A percentile compares a stretch with the other conserved stretches of the same genome.
phyloP scores from a whole-genome alignment of 495 filamentous ascomycete genomes.

The Staphylotrichum longicolle region DNA sequence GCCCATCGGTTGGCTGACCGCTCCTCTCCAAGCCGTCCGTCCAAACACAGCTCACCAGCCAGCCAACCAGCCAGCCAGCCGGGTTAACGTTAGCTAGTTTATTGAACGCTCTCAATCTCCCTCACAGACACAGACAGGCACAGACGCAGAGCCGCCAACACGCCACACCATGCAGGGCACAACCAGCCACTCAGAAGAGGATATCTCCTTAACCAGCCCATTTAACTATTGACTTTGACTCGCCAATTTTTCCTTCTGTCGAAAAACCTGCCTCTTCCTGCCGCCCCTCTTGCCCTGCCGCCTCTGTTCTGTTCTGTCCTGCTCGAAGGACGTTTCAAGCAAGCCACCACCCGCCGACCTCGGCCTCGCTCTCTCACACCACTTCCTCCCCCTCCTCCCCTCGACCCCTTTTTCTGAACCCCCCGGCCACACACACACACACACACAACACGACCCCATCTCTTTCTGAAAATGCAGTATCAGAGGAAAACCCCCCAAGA shows the following conservation, averaged over 20 bases:
- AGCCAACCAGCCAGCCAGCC: no score
- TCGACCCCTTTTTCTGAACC: slow-evolving; percentile 6
- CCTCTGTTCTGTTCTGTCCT: not conserved
- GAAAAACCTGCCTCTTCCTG: no score
- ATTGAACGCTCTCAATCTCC: no score
- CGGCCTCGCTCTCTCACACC: not conserved
- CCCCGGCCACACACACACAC: not conserved
- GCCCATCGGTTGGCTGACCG: no score
- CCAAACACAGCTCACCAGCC: no score
- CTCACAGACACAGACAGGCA: no score
- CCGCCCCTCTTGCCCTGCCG: no score
- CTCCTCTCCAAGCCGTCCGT: no score
- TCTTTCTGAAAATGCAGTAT: slow-evolving; percentile 7
- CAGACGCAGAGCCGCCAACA: no score
- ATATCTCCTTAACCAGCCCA: slow-evolving; percentile 1
- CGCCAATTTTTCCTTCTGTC: not conserved
- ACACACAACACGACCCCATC: not conserved
- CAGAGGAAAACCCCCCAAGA: not conserved
- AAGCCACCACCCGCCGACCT: not conserved
- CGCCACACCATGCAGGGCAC: no score
- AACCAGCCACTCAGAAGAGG: no score
- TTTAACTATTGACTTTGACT: not conserved
- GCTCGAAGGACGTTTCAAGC: not conserved
- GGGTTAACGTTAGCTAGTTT: no score
- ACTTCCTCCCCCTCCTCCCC: not conserved